Base-by-base conservation (phyloP, 2,329 filamentous ascomycete species). In the Fragosphaeria purpurea region DNA sequence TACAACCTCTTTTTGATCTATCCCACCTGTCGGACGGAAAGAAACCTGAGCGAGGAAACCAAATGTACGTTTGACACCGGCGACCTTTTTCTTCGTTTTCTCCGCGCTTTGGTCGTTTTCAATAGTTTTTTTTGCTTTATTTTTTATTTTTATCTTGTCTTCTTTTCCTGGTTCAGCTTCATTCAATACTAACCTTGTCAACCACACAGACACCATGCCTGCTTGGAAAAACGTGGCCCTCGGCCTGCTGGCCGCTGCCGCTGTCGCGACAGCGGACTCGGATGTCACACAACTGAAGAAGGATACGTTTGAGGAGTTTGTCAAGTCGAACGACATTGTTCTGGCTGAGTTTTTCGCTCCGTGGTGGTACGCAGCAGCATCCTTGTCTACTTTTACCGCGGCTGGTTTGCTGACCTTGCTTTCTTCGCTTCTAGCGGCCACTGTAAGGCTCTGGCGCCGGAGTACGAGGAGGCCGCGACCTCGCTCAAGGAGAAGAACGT, bases 391-490 rank as follows among this genome's bases (percentile, higher is more conserved):
- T 12, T 39, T 22, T 47, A 22, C 22, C 46, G 32, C 43, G 30
- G 7, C 48, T 47, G 35, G 11, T 3, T 37, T 37, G 39, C 51
- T 53, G 30, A 54, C 44, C 12, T 33, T 44, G 6, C 53, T 56
- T 50, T 50, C 45, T 6, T 37, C 35, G 7, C 35, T 53, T 56
- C 88, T 85, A 95, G 87, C 62, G 91, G 90, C 59, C 91, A 97
- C 79, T 97, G 91, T 86, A 97, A 98, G 79, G 91, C 91, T 54
- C 87, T 98, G 59, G 93, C 86, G 56, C 86, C 87, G 65, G 87
- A 93, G 72, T 94, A 93, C 70, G 88, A 94, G 74, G 82, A 87
- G 68, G 87, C 88, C 48, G 88, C 88, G 47, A 90, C 86, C 34
- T 77, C 81, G 35, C 76, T 94, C 57, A 91, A 90, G 78, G 86